Evolutionary conservation across 305 asterid species (phyloP).

Genomic region (Andrographis paniculata): DNA sequence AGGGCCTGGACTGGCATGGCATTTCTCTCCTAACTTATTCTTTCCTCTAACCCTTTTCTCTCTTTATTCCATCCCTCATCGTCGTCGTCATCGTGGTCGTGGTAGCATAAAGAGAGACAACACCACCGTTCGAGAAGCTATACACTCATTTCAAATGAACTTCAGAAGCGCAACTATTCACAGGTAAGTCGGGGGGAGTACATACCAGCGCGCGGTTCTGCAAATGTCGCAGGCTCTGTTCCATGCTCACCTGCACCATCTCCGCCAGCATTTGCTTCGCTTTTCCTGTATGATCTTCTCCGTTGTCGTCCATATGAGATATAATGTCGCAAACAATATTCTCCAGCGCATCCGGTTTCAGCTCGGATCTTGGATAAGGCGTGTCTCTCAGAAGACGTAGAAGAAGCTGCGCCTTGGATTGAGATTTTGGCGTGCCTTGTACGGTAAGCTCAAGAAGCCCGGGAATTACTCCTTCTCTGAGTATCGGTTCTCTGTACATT

Average conservation of each 20-base stretch:
- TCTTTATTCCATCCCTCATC: not conserved
- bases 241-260: constrained; percentile 97
- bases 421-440: constrained; percentile 72
- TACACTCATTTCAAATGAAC: not conserved
- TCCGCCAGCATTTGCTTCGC: constrained; percentile 92
- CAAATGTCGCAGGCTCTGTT: constrained; percentile 78
- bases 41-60: too few relatives aligned
- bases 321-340: constrained; percentile 61
- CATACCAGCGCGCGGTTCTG: constrained; percentile 76
- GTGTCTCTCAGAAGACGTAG: constrained; percentile 58
- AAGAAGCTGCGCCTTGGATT: constrained; percentile 60
- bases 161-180: constrained; percentile 29
- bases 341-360: constrained; percentile 64
- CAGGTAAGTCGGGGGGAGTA: constrained; percentile 39
- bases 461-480: constrained; percentile 91
- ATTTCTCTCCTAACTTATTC: too few relatives aligned
- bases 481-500: constrained; percentile 74
- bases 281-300: constrained; percentile 70
- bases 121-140: not conserved
- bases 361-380: constrained; percentile 80
- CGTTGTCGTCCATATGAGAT: constrained; percentile 72
- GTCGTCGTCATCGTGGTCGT: constrained; percentile 3
- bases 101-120: constrained; percentile 28
- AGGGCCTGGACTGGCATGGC: constrained; percentile 72
- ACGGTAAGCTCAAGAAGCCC: constrained; percentile 96